These are phyloP conservation scores for Xerocomus nothofagi DNA, from an alignment of 1,284 basidiomycete genomes.

Conservation along the genomic window DNA sequence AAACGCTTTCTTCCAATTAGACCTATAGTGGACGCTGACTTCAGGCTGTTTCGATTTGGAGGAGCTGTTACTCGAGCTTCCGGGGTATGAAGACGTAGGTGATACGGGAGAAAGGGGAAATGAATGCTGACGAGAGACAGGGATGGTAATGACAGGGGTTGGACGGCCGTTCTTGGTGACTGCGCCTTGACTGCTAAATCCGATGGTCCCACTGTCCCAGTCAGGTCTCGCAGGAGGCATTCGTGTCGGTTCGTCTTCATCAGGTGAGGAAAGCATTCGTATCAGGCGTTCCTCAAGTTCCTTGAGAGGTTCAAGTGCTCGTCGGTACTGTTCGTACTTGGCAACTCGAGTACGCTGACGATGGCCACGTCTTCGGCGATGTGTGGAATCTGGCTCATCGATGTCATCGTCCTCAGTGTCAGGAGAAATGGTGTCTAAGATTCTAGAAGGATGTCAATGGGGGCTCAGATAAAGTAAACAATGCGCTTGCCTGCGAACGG, in stretches of 20 bases:
- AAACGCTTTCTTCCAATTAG: constrained; percentile 74
- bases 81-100: constrained; percentile 35
- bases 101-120: constrained; percentile 38
- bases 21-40: constrained; percentile 60
- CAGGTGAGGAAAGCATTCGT: constrained; percentile 58
- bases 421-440: constrained; percentile 73
- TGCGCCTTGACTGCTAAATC: constrained; percentile 2
- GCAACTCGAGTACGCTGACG: constrained; percentile 49
- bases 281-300: constrained; percentile 69
- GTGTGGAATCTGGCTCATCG: constrained; percentile 49
- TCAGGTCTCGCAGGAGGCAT: constrained; percentile 38
- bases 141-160: constrained; percentile 49
- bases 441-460: constrained; percentile 41
- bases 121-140: constrained; percentile 37
- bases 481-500: constrained; percentile 60
- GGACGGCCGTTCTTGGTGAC: constrained; percentile 43
- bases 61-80: constrained; percentile 32
- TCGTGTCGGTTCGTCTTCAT: constrained; percentile 55
- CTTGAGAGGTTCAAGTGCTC: constrained; percentile 60
- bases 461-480: neutral
- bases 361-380: constrained; percentile 48
- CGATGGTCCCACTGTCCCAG: constrained; percentile 35
- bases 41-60: constrained; percentile 47
- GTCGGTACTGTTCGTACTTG: constrained; percentile 61
- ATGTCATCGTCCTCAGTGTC: constrained; percentile 52